Base-by-base conservation (phyloP, 2,329 filamentous ascomycete genomes). In the Nigrospora sphaerica region DNA sequence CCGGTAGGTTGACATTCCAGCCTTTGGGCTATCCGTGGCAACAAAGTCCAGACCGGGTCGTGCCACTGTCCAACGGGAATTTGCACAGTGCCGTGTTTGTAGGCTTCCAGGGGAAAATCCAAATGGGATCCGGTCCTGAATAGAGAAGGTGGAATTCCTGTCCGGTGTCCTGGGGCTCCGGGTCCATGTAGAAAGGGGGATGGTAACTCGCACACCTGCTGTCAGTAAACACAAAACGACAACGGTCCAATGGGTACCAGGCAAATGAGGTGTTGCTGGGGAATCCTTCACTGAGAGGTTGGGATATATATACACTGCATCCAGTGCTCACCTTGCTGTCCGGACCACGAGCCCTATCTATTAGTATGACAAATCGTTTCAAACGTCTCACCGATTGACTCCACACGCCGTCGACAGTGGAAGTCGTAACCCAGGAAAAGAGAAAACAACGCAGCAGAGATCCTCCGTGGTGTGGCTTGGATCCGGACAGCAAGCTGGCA, bases 321-420 rank as follows among this genome's bases (percentile, higher is more conserved):
- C 57, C 62, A 63, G 59, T 57, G 69, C 73, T 75, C 66, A 75
- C 73, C 73, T 72, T 68, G 72, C 72, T 76, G 72, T 73, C 73
- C 70, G 62, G 70, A 69, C 62, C 58, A 61, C 58, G 60, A 62
- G 64, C 64, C 57, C 57, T 61, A 55, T 62, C 56, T 61, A 59
- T 61, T 59, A 61, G 61, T 58, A 58, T 55, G 51, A 53, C 54
- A 51, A 49, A 50, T 53, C 54, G 52, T 50, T 59, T 59, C 55
- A 51, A 55, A 49, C 52, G 52, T 55, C 55, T 60, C 58, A 55
- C 57, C 57, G 52, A 54, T 52, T 53, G 57, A 28, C 53, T 51
- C 56, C 52, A 54, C 58, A 50, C 55, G 47, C 52, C 50, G 54
- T 55, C 49, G 59, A 54, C 49, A 53, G 54, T 55, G 58, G 55